Conservation (phyloP, 106 monocot genomes). For the Xerophyta viscosa region DNA sequence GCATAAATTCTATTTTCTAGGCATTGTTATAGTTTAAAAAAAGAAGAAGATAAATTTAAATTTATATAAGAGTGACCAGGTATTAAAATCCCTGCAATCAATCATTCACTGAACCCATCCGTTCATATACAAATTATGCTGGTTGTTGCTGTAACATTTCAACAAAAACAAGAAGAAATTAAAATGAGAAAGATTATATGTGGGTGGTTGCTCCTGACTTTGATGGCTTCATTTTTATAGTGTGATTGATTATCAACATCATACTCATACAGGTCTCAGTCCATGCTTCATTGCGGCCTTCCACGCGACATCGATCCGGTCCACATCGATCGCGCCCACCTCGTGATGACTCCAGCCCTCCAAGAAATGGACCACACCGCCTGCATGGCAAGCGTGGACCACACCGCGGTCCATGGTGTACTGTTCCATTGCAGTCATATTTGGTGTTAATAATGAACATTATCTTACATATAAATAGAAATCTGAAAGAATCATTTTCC, state of each 20-base stretch:
- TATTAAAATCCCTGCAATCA: too few relatives aligned
- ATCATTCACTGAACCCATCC: too few relatives aligned
- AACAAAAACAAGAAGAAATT: background rate
- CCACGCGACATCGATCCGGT: conserved; percentile 88
- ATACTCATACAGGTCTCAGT: conserved; percentile 39
- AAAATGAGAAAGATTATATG: too few relatives aligned
- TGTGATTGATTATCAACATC: too few relatives aligned
- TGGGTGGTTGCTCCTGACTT: too few relatives aligned
- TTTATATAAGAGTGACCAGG: too few relatives aligned
- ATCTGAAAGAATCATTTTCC: too few relatives aligned
- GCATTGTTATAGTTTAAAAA: background rate
- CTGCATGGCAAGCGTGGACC: conserved; percentile 92
- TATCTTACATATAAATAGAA: too few relatives aligned
- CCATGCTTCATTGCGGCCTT: conserved; percentile 76
- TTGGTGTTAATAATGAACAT: too few relatives aligned
- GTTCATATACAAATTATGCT: background rate
- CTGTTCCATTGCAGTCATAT: conserved; percentile 35
- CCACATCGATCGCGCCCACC: conserved; percentile 88
- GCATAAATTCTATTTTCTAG: too few relatives aligned
- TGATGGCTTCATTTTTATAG: too few relatives aligned
- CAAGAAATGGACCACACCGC: conserved; percentile 74
- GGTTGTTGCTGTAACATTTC: background rate
- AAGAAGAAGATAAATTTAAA: background rate
- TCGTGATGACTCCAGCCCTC: conserved; percentile 94
- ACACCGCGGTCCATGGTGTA: conserved; percentile 73